Evolutionary conservation across 1,139 yeast genomes (phyloP).

Genomic region (Debaryomyces coudertii): DNA sequence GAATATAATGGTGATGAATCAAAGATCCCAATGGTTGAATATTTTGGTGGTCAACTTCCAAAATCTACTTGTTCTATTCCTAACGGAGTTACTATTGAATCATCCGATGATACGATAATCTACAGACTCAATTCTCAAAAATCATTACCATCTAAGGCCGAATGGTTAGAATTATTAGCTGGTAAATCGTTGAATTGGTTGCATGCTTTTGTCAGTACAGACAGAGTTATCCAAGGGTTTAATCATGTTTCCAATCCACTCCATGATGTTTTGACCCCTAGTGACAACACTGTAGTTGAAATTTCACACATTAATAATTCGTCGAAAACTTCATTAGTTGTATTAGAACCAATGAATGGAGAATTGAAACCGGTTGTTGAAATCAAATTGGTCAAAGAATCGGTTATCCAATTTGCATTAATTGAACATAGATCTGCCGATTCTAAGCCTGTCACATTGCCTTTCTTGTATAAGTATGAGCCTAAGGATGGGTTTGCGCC

Average conservation of each 20-base stretch:
- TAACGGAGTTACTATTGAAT: conserved; percentile 42
- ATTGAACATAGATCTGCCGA: conserved; percentile 91
- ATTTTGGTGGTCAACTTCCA: conserved; percentile 73
- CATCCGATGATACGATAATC: conserved; percentile 33
- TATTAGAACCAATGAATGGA: conserved; percentile 75
- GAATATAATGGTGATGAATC: conserved; percentile 71
- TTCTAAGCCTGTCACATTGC: conserved; percentile 70
- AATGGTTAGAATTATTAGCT: conserved; percentile 83
- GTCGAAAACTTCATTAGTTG: conserved; percentile 61
- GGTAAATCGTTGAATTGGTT: conserved; percentile 86
- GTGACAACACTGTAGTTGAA: conserved; percentile 64
- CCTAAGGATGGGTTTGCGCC: conserved; percentile 95
- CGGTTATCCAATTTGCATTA: conserved; percentile 66
- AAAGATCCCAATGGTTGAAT: conserved; percentile 83
- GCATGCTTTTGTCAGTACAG: conserved; percentile 81
- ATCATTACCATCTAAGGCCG: conserved; percentile 47
- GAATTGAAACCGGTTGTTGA: conserved; percentile 69
- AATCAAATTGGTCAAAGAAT: conserved; percentile 51
- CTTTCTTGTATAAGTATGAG: conserved; percentile 75
- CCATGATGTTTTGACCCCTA: conserved; percentile 78
- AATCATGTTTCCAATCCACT: conserved; percentile 80
- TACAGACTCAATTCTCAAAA: conserved; percentile 41
- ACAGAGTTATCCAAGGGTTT: conserved; percentile 82
- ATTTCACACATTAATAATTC: conserved; percentile 55
- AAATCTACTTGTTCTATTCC: conserved; percentile 25